Conservation (phyloP, 2,329 filamentous ascomycete genomes). For the Sphaerulina vaccinii region DNA sequence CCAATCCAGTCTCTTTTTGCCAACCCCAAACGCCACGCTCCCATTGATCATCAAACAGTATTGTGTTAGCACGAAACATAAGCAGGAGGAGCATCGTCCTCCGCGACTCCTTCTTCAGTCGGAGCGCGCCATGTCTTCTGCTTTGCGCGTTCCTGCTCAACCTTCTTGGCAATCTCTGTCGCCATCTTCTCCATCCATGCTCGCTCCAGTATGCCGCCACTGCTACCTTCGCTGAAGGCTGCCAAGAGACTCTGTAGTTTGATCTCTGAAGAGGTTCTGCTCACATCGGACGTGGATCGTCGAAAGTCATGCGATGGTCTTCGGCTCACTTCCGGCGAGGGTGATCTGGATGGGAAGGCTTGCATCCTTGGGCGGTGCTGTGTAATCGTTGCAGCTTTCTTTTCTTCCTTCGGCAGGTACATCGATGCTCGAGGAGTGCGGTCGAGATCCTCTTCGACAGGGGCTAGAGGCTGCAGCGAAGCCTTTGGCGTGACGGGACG, state of each 20-base stretch:
- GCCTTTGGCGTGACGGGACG: conserved; percentile 22
- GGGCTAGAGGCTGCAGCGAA: conserved; percentile 4
- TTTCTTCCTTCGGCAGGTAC: conserved; percentile 22
- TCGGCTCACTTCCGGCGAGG: conserved; percentile 25
- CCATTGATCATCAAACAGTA: background rate
- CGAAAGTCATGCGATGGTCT: conserved; percentile 17
- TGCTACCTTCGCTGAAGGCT: conserved; percentile 28
- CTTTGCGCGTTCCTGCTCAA: conserved; percentile 76
- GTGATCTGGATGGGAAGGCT: conserved; percentile 23
- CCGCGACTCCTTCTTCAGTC: conserved; percentile 21
- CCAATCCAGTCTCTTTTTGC: background rate
- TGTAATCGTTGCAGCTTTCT: conserved; percentile 10
- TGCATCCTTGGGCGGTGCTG: conserved; percentile 23
- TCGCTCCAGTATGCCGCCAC: conserved; percentile 66
- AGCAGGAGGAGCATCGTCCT: conserved; percentile 38
- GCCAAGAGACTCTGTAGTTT: conserved; percentile 28
- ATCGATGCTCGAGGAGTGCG: conserved; percentile 38
- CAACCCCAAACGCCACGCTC: conserved; percentile 8
- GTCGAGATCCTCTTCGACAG: conserved; percentile 37
- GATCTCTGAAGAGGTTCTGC: conserved; percentile 16
- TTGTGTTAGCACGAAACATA: conserved; percentile 32
- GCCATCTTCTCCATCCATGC: conserved; percentile 94
- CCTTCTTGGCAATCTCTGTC: conserved; percentile 80
- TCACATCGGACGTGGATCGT: conserved; percentile 20
- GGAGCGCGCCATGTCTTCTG: conserved; percentile 25